phyloP scores from a whole-genome alignment of 2,329 filamentous ascomycete species.

The Aspergillus calidoustus region DNA sequence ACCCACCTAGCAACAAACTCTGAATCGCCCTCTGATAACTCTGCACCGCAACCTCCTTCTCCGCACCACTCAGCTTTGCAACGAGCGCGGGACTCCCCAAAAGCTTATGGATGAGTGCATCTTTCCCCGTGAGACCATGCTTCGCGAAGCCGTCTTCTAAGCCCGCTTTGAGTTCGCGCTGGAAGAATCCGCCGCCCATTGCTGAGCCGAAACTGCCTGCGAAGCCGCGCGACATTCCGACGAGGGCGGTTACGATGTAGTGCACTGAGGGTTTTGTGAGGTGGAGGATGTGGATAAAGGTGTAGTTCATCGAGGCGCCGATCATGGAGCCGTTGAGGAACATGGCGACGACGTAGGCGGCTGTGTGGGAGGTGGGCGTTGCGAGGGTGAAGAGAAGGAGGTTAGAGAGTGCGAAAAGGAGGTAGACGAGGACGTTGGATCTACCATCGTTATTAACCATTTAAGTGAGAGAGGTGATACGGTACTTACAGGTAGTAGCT shows the following conservation, averaged over 20 bases:
- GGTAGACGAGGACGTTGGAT: constrained; percentile 63
- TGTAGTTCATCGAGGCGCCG: constrained; percentile 78
- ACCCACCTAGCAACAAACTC: constrained; percentile 57
- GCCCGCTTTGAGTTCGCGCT: constrained; percentile 60
- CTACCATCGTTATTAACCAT: constrained; percentile 28
- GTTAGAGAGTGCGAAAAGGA: constrained; percentile 65
- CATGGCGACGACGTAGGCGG: constrained; percentile 62
- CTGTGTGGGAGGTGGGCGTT: constrained; percentile 55
- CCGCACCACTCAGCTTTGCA: constrained; percentile 51
- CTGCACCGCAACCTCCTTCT: constrained; percentile 56
- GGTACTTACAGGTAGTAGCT: constrained; percentile 67
- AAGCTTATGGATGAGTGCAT: constrained; percentile 57
- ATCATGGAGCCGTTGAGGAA: constrained; percentile 74
- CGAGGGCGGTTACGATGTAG: constrained; percentile 74
- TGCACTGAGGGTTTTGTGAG: constrained; percentile 69
- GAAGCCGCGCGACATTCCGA: constrained; percentile 81
- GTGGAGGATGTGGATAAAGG: constrained; percentile 77
- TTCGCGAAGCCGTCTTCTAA: constrained; percentile 63
- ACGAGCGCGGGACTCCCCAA: constrained; percentile 65
- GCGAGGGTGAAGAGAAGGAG: constrained; percentile 62
- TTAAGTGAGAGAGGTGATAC: not conserved
- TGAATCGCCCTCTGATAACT: constrained; percentile 61
- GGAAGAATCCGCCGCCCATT: constrained; percentile 77
- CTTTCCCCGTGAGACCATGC: constrained; percentile 42
- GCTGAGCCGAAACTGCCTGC: constrained; percentile 80